phyloP scores from a whole-genome alignment of 2,329 filamentous ascomycete species.

The Berkeleyomyces basicola region DNA sequence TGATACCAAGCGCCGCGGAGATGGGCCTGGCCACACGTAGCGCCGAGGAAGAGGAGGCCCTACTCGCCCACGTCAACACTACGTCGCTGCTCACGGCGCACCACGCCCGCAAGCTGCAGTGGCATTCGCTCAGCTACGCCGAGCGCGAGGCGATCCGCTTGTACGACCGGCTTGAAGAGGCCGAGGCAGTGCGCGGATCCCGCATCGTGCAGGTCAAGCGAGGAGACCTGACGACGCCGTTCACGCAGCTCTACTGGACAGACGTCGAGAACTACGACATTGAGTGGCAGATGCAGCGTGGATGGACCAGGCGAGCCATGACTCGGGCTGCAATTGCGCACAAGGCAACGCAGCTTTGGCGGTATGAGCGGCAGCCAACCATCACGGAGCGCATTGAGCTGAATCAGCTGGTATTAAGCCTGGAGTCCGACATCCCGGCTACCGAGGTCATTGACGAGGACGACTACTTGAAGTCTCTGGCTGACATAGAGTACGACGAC shows the following conservation, averaged over 20 bases:
- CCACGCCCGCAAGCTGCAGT: slow-evolving; percentile 30
- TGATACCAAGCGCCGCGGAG: slow-evolving; percentile 33
- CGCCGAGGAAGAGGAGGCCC: slow-evolving; percentile 25
- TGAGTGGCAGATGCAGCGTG: slow-evolving; percentile 13
- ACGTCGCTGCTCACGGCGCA: slow-evolving; percentile 27
- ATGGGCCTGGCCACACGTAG: slow-evolving; percentile 27
- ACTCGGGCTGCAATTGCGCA: slow-evolving; percentile 6
- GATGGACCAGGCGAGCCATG: slow-evolving; percentile 5
- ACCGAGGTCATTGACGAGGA: slow-evolving; percentile 15
- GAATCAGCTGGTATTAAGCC: neutral
- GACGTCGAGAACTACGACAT: slow-evolving; percentile 12
- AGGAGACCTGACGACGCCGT: neutral
- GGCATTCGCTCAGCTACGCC: slow-evolving; percentile 22
- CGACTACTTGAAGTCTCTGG: slow-evolving; percentile 17
- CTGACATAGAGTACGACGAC: slow-evolving; percentile 15
- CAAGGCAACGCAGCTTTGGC: slow-evolving; percentile 3
- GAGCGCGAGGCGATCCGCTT: slow-evolving; percentile 23
- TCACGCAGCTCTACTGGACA: slow-evolving; percentile 6
- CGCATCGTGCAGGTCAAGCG: neutral
- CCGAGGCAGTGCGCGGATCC: slow-evolving; percentile 17
- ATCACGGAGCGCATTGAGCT: neutral
- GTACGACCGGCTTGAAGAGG: slow-evolving; percentile 17
- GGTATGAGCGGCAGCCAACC: slow-evolving; percentile 10
- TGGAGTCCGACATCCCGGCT: slow-evolving; percentile 1
- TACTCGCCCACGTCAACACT: slow-evolving; percentile 21